Evolutionary conservation across 2,329 filamentous ascomycete genomes (phyloP).

Genomic region (Fusarium domesticum): DNA sequence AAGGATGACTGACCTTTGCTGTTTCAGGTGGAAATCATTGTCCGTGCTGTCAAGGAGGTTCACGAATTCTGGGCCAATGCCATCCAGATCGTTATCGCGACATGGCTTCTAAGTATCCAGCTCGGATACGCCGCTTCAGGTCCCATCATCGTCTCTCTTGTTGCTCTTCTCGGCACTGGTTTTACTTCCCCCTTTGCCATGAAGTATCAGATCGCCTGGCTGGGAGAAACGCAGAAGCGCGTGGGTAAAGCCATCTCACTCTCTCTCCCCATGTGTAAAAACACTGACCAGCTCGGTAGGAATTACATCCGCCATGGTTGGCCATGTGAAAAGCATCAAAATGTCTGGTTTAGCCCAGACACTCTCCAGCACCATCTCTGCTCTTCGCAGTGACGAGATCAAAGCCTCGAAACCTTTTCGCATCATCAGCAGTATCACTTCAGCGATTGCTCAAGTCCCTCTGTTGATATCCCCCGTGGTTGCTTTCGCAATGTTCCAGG

Average conservation of each 20-base stretch:
- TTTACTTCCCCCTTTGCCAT: conserved; percentile 27
- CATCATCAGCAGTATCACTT: conserved; percentile 34
- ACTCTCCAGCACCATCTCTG: conserved; percentile 28
- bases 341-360: conserved; percentile 38
- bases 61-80: conserved; percentile 39
- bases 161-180: conserved; percentile 29
- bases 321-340: conserved; percentile 42
- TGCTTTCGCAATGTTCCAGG: conserved; percentile 40
- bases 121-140: conserved; percentile 35
- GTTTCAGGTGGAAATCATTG: conserved; percentile 37
- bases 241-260: conserved; percentile 24
- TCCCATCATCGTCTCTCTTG: conserved; percentile 32
- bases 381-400: conserved; percentile 36
- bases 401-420: conserved; percentile 36
- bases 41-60: conserved; percentile 34
- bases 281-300: conserved; percentile 11
- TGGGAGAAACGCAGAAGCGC: conserved; percentile 27
- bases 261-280: rapidly evolving
- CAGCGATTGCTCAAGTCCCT: conserved; percentile 35
- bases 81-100: conserved; percentile 35
- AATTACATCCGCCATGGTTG: conserved; percentile 36
- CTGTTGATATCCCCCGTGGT: conserved; percentile 36
- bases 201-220: conserved; percentile 30
- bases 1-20: not conserved
- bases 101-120: conserved; percentile 33